Base-by-base conservation (phyloP, 805 yeast species). In the Ogataea saltuana region DNA sequence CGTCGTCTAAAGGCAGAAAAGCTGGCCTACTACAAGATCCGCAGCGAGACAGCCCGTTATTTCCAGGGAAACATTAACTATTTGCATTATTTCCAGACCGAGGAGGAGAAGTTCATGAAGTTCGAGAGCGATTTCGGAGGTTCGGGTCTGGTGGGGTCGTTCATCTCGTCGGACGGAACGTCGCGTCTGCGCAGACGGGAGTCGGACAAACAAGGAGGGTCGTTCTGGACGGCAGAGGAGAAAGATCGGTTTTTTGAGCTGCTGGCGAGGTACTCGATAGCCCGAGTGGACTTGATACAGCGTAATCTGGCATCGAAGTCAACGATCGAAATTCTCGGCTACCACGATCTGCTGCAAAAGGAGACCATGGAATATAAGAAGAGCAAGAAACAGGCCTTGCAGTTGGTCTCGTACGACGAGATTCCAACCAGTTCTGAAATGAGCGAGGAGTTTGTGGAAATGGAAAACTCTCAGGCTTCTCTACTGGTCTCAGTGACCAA, bases 371-470 rank as follows among this genome's bases (percentile, higher is more conserved):
- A 42, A 15, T 43, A 44, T 20, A 71, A 71, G 45, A 42, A 39
- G 26, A 51, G 41, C 30, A 39, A 33, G 26, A 51, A 50, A 19
- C 30, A 34, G 1, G 50, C 48, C 25, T 45, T 49, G 17, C 40
- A 51, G 15, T 52, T 74, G 22, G 43, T 69, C 3, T 51, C 60
- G 11, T 74, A 75, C 53, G 59, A 63, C 21, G 74, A 75, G 10
- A 59, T 80, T 8, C 85, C 85, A 1, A 65, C 68, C 3, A 76
- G 81, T 1, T 60, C 66, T 45, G 86, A 81, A 51, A 67, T 80
- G 65, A 72, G 75, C 46, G 67, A 67, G 6, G 57, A 56, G 15
- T 72, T 67, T 43, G 53, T 74, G 1, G 55, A 59, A 5, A 55
- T 73, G 48, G 86, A 81, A 50, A 75, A 75, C 15, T 41, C 50